These are phyloP conservation scores for Eimeria sp. DNA, from an alignment of 169 alveolate species.

Conservation along the genomic window DNA sequence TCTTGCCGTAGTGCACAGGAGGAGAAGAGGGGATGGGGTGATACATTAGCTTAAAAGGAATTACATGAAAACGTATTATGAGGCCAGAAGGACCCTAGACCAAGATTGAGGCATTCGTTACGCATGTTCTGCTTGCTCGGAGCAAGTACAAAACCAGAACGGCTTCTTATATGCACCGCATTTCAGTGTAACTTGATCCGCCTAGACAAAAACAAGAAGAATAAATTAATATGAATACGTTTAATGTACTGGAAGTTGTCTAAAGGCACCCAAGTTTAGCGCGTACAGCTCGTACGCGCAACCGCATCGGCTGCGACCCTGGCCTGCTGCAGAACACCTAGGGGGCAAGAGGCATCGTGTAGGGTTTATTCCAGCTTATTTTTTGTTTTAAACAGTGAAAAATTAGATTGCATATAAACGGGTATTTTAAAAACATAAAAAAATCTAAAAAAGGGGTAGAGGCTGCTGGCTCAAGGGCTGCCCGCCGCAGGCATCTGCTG, in stretches of 20 bases:
- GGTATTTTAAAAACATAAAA: neutral
- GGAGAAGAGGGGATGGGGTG: too few relatives aligned
- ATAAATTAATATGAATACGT: too few relatives aligned
- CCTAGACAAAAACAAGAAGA: neutral
- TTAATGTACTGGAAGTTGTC: too few relatives aligned
- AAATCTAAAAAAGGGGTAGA: neutral
- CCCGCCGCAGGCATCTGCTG: neutral
- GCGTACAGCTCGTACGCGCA: neutral
- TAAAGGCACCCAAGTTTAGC: neutral
- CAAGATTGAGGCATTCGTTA: too few relatives aligned
- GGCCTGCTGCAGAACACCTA: neutral
- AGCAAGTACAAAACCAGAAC: too few relatives aligned
- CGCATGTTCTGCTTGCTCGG: too few relatives aligned
- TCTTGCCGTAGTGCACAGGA: too few relatives aligned
- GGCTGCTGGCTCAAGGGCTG: neutral
- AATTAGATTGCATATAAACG: too few relatives aligned
- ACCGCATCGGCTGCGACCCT: conserved; percentile 1
- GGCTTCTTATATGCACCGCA: neutral
- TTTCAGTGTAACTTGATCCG: neutral
- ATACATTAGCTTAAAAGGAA: too few relatives aligned
- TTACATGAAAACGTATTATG: too few relatives aligned
- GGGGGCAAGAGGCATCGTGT: neutral
- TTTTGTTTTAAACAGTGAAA: neutral
- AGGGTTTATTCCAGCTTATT: neutral
- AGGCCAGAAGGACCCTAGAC: too few relatives aligned